Evolutionary conservation across 352 stramenopile genomes (phyloP).

Genomic region (Pythium grandisporangium): DNA sequence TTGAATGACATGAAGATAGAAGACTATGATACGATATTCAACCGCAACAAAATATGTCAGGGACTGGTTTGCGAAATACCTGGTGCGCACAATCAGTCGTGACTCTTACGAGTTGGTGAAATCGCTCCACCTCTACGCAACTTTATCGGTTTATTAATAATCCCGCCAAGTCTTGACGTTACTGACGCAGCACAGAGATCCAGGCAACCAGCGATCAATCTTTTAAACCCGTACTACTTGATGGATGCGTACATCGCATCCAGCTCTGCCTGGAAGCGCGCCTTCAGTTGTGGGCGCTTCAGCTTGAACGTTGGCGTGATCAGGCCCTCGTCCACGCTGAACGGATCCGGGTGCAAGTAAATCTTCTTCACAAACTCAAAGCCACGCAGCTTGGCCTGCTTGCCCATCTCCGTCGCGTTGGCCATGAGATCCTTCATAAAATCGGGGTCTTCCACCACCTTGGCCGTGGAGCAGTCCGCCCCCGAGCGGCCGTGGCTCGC

Average conservation of each 20-base stretch:
- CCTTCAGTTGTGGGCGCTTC: conserved; percentile 74
- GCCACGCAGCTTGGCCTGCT: conserved; percentile 68
- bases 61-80: too few species aligned
- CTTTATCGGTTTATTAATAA: too few species aligned
- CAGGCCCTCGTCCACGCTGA: conserved; percentile 87
- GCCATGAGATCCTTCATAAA: conserved; percentile 59
- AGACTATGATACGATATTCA: too few species aligned
- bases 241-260: conserved; percentile 43
- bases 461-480: conserved; percentile 15
- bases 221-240: too few species aligned
- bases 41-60: too few species aligned
- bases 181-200: too few species aligned
- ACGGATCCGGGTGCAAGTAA: conserved; percentile 77
- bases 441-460: conserved; percentile 31
- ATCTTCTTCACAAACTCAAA: conserved; percentile 92
- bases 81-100: too few species aligned
- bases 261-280: conserved; percentile 35
- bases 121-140: too few species aligned
- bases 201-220: too few species aligned
- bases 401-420: conserved; percentile 49
- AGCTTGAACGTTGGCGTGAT: conserved; percentile 95
- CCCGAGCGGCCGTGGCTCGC: conserved; percentile 17
- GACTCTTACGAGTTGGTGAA: too few species aligned
- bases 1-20: too few species aligned
- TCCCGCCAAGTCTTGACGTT: too few species aligned